Evolutionary conservation across 2,329 filamentous ascomycete genomes (phyloP), one percentile per base, ranked within the genome.

Genomic region (Colletotrichum truncatum): DNA sequence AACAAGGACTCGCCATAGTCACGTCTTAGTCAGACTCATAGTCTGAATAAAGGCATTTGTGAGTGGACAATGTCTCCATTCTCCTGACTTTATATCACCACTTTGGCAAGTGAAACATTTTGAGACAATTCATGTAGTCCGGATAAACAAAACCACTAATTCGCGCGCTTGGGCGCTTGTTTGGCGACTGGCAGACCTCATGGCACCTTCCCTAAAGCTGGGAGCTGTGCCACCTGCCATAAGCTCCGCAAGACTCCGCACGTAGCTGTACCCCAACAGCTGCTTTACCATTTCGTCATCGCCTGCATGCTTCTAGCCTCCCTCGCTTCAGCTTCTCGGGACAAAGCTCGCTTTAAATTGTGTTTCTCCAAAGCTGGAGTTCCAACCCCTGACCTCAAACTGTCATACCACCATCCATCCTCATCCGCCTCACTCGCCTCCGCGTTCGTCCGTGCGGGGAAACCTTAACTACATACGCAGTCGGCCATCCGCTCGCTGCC

Each of bases 161-260:
- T n/a, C 30, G 38, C 45, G 16, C 36, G n/a, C 5, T 16, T n/a
- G 36, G 26, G 30, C 30, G 16, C 28, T 52, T 64, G 26, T 23
- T 60, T 25, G 46, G 55, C 28, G 61, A 60, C 53, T 46, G 25
- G 41, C 61, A 11, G 8, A 26, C 54, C 28, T 21, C 56, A 61
- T 54, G 32, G 55, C 38, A 46, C 14, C n/a, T n/a, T n/a, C n/a
- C n/a, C n/a, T n/a, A n/a, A n/a, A 25, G 32, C 18, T 23, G 11
- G 39, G 55, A 54, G 46, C 56, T 30, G 48, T 46, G 56, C 46
- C 54, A 38, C 21, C 30, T 25, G n/a, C 38, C 28, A 46, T 21
- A 52, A 49, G 32, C 55, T 64, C 61, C 61, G 61, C 61, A 46
- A 61, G 48, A 61, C 62, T 65, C 62, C 62, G 62, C 61, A 64